Conservation (phyloP, 805 yeast species). For the Schizosaccharomyces cryophilus region DNA sequence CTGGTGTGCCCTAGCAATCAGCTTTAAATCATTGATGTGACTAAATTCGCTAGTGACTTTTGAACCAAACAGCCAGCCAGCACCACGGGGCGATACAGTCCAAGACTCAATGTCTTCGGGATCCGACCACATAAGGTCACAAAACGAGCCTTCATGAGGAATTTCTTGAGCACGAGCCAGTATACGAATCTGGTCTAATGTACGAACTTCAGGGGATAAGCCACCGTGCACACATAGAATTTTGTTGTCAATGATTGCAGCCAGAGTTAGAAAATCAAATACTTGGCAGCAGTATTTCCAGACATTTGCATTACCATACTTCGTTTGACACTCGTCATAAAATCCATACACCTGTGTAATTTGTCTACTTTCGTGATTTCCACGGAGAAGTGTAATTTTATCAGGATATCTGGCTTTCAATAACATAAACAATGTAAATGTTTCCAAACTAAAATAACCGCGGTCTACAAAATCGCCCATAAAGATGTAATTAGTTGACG, state of each 20-base stretch:
- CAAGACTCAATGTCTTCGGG: constrained; percentile 91
- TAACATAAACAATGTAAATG: constrained; percentile 82
- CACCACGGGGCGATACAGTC: constrained; percentile 96
- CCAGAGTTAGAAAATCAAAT: constrained; percentile 71
- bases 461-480: constrained; percentile 93
- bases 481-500: constrained; percentile 61
- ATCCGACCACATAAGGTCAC: constrained; percentile 93
- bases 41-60: constrained; percentile 88
- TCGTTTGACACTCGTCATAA: constrained; percentile 84
- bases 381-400: constrained; percentile 72
- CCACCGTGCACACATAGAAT: constrained; percentile 95
- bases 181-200: constrained; percentile 90
- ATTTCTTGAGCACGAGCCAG: constrained; percentile 90
- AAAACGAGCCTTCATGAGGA: constrained; percentile 96
- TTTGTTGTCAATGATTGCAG: constrained; percentile 88
- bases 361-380: constrained; percentile 93
- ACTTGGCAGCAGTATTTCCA: constrained; percentile 84
- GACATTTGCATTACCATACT: constrained; percentile 76
- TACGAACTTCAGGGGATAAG: constrained; percentile 83
- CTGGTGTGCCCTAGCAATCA: constrained; percentile 93
- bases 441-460: constrained; percentile 87
- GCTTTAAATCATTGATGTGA: constrained; percentile 67
- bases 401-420: constrained; percentile 62
- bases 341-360: constrained; percentile 97
- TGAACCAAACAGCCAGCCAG: constrained; percentile 93